Conservation (phyloP, 2,329 filamentous ascomycete species). For the Thielaviopsis ethacetica region DNA sequence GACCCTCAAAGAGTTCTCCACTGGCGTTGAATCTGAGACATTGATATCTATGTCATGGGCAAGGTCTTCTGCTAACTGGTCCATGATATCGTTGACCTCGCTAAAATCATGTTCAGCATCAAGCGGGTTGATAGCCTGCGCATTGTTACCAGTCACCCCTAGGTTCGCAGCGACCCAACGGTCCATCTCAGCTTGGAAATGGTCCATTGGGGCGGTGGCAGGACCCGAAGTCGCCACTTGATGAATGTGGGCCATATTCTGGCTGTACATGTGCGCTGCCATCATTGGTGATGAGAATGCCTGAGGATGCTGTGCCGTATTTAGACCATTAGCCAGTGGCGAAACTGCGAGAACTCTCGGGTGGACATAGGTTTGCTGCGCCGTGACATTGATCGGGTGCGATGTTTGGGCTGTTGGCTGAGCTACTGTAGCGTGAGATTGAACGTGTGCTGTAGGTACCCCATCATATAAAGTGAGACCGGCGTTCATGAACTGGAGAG, state of each 20-base stretch:
- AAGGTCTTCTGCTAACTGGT: constrained; percentile 25
- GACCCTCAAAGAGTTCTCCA: constrained; percentile 5
- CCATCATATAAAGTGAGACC: background rate
- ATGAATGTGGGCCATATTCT: constrained; percentile 11
- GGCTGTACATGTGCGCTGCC: constrained; percentile 6
- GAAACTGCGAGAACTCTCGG: background rate
- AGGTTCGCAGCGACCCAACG: constrained; percentile 25
- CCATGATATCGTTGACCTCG: constrained; percentile 27
- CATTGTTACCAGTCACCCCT: background rate
- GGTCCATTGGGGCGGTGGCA: constrained; percentile 13
- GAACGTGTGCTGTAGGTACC: background rate
- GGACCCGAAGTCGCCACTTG: constrained; percentile 12
- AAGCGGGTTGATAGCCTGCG: background rate
- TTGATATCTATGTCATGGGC: constrained; percentile 12
- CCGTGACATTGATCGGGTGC: background rate
- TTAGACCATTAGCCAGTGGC: background rate
- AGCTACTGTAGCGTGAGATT: background rate
- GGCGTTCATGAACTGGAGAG: background rate
- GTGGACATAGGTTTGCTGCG: background rate
- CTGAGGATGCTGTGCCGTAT: background rate
- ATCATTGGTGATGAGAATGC: constrained; percentile 5
- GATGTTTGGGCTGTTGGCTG: background rate
- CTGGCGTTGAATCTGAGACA: background rate
- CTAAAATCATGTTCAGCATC: constrained; percentile 17
- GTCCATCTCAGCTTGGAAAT: constrained; percentile 26